Base-by-base conservation (phyloP, 2,329 filamentous ascomycete genomes). In the Rutstroemia sp. region DNA sequence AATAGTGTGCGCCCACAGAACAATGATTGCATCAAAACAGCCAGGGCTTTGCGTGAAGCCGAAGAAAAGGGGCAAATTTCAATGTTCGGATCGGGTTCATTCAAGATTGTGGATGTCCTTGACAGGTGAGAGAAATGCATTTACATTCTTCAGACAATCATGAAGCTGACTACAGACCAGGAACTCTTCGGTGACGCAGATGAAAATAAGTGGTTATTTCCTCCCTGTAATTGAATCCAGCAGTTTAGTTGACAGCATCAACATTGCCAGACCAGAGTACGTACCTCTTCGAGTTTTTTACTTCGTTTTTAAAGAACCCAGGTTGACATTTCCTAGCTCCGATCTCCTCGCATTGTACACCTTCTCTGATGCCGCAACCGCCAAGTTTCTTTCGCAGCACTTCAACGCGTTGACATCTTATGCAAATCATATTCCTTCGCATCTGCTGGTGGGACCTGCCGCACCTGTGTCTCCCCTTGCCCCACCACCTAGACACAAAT, bases 361-460 rank as follows among this genome's bases (percentile, higher is more conserved):
- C 59, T 85, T 83, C 64, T 75, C 76, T 9, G 70, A 71, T 21
- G 71, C 75, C 0, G 60, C 71, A 1, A 70, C 76, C 2, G 79
- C 76, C 16, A 86, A 85, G 65, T 86, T 85, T 60, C 71, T 86
- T 4, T 72, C 74, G 7, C 79, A 85, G 60, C 83, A 80, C 65
- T 69, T 84, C 38, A 63, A 72, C 8, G 72, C 79, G 30, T 34
- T 2, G 12, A 65, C 76, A 0, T 76, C 77, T 0, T 79, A 78
- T 64, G 70, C 81, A 55, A 86, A 86, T 65, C 77, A 82, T 52
- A 73, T 86, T 6, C 82, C 82, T 0, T 60, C 70, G 2, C 73
- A 78, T 37, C 69, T 86, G 2, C 74, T 86, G 4, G 70, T 74
- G 44, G 73, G 71, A 2, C 73, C 70, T 3, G 70, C 71, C 25